Conservation (phyloP, 2,329 filamentous ascomycete genomes). For the Talaromyces sp. region DNA sequence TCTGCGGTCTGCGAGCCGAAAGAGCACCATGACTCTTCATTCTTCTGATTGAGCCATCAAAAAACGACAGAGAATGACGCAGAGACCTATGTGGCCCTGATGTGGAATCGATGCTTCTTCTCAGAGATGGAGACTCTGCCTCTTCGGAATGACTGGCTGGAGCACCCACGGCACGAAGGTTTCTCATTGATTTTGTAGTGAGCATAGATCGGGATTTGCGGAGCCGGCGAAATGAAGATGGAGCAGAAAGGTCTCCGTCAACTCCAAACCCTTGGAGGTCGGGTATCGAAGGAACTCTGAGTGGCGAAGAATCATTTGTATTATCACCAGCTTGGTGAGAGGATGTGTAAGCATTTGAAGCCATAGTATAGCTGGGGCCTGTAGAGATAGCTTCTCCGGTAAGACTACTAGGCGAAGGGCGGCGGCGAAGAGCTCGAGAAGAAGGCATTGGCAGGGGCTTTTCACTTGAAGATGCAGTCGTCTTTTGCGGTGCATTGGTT, state of each 20-base stretch:
- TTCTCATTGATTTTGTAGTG: conserved; percentile 40
- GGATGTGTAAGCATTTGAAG: background rate
- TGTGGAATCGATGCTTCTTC: conserved; percentile 13
- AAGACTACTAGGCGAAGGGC: conserved; percentile 23
- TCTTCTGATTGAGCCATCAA: conserved; percentile 31
- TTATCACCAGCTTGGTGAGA: background rate
- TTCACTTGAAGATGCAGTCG: conserved; percentile 21
- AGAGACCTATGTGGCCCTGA: conserved; percentile 29
- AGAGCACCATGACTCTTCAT: conserved; percentile 39
- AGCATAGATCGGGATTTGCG: conserved; percentile 52
- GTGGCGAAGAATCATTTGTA: conserved; percentile 22
- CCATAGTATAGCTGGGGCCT: background rate
- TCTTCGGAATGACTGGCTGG: conserved; percentile 24
- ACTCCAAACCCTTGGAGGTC: conserved; percentile 37
- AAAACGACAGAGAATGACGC: conserved; percentile 46
- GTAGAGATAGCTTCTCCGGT: conserved; percentile 21
- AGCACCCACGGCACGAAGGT: conserved; percentile 28
- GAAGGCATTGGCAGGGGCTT: conserved; percentile 29
- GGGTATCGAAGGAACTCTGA: conserved; percentile 30
- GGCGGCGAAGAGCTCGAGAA: conserved; percentile 23
- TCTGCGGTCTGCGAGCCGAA: conserved; percentile 5
- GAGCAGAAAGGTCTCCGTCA: conserved; percentile 37
- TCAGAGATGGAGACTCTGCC: conserved; percentile 16
- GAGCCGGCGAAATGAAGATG: conserved; percentile 49
- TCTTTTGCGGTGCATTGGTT: conserved; percentile 24